Percentiles rank a stretch among this genome's conserved stretches.
Evolutionary conservation across 2,329 filamentous ascomycete genomes (phyloP).

Genomic region (Sarocladium kiliense): DNA sequence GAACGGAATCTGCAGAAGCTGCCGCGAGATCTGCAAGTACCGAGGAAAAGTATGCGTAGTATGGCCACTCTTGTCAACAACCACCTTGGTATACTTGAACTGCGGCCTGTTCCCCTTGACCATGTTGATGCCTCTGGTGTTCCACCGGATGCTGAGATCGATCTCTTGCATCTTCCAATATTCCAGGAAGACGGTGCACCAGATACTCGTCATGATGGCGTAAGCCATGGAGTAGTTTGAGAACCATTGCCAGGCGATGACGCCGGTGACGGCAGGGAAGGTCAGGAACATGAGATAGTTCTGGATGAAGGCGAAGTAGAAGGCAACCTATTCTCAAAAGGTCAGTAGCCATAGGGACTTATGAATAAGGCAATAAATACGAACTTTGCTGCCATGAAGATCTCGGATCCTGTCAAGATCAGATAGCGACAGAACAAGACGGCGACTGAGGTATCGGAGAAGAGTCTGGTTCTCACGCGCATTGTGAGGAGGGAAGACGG

Average conservation of each 20-base stretch:
- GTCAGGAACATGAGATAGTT: slow-evolving; percentile 67
- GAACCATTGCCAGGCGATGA: slow-evolving; percentile 63
- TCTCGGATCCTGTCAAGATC: slow-evolving; percentile 57
- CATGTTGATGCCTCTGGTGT: slow-evolving; percentile 60
- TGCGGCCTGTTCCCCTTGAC: slow-evolving; percentile 62
- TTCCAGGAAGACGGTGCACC: slow-evolving; percentile 70
- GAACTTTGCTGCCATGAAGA: slow-evolving; percentile 54
- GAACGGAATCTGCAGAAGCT: slow-evolving; percentile 66
- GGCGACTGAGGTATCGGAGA: slow-evolving; percentile 50
- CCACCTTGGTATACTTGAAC: slow-evolving; percentile 58
- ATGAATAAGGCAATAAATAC: neutral
- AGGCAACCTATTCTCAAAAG: slow-evolving; percentile 50
- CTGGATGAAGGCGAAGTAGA: slow-evolving; percentile 80
- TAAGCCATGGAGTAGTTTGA: slow-evolving; percentile 68
- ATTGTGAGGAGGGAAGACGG: slow-evolving; percentile 60
- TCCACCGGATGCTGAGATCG: slow-evolving; percentile 69
- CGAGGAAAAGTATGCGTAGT: slow-evolving; percentile 57
- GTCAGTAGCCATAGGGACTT: neutral
- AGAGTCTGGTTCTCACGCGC: slow-evolving; percentile 49
- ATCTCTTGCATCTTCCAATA: slow-evolving; percentile 75
- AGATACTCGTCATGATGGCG: slow-evolving; percentile 60
- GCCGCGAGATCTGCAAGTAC: slow-evolving; percentile 58
- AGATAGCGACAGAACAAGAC: slow-evolving; percentile 42
- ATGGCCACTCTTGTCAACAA: slow-evolving; percentile 60
- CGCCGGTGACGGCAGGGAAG: slow-evolving; percentile 63